Evolutionary conservation across 176 grass and related monocot species (phyloP), one percentile per base, ranked within the genome.

Genomic region (Carex cristatella): DNA sequence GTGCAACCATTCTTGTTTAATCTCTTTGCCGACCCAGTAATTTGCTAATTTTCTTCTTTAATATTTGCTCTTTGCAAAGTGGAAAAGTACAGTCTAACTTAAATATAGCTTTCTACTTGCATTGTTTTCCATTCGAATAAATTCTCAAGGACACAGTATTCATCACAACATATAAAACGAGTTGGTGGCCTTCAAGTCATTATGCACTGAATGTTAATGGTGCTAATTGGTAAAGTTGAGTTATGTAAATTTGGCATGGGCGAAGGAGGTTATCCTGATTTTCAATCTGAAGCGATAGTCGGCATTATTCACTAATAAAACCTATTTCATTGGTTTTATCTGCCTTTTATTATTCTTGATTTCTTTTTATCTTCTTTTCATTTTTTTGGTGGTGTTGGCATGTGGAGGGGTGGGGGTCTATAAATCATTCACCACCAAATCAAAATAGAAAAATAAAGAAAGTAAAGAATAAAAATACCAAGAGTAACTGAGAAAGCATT

Each of bases 1-100:
- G 93, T 99, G 68, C 96, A 95, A 68, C 96, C 93, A 55, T 99
- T 99, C 90, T 87, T 99, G 79, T 99, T 95, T 85, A 99, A 99
- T 91, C 96, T 99, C 44, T 95, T 99, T 88, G 79, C 96, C 49
- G 96, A 99, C 84, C 96, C 96, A 80, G 96, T 99, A 94, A 90
- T 72, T 70, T 12, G 18, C 49, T 15, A 59, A 14, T 60, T 68
- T 65, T 78, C 30, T 56, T 78, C 51, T 3, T 53, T 57, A 32
- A 11, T 49, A 63, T 23, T 63, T 27, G 0, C n/a, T 28, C 19
- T 63, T 63, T 63, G 61, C n/a, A 63, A 9, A 63, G 19, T 30
- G 7, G 2, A 63, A 63, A 27, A 23, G 23, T 63, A 63, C 5
- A 7, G 61, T 30, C 19, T 23, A n/a, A 28, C n/a, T 63, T 28